Percentiles rank a stretch among this genome's conserved stretches.
These are phyloP conservation scores for Micractinium sp. DNA, from an alignment of 139 green algal genomes.

Conservation along the genomic window DNA sequence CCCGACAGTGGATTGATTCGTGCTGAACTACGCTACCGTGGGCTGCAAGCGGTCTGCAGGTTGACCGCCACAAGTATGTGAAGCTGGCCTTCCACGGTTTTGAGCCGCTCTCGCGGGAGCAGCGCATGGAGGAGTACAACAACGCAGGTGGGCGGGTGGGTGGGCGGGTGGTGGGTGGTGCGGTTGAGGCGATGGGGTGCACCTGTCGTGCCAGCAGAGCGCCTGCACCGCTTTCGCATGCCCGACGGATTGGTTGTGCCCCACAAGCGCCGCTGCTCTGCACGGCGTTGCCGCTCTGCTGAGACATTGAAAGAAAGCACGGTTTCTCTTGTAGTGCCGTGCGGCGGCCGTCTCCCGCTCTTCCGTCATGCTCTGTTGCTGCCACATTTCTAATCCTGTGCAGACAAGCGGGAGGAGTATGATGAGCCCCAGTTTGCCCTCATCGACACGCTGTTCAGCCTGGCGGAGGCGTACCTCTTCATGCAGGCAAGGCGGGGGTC, in stretches of 20 bases:
- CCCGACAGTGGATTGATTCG: no score
- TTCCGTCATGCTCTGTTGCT: not conserved
- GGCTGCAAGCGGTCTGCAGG: constrained; percentile 53
- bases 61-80: constrained; percentile 77
- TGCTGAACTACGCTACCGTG: not conserved
- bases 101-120: constrained; percentile 65
- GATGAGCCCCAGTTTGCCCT: constrained; percentile 85
- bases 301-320: no score
- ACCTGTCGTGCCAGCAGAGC: not conserved
- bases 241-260: no score
- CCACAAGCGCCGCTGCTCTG: no score
- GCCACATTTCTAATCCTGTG: no score
- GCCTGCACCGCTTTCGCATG: no score
- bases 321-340: no score
- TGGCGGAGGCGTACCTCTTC: constrained; percentile 95
- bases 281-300: no score
- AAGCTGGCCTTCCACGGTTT: constrained; percentile 98
- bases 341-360: not conserved
- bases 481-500: constrained; percentile 54
- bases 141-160: not conserved
- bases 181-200: not conserved
- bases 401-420: constrained; percentile 56
- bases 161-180: no score
- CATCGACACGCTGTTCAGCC: constrained; percentile 97
- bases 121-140: constrained; percentile 72